Evolutionary conservation across 768 basidiomycete genomes (phyloP).

Genomic region (Collybia sordida): DNA sequence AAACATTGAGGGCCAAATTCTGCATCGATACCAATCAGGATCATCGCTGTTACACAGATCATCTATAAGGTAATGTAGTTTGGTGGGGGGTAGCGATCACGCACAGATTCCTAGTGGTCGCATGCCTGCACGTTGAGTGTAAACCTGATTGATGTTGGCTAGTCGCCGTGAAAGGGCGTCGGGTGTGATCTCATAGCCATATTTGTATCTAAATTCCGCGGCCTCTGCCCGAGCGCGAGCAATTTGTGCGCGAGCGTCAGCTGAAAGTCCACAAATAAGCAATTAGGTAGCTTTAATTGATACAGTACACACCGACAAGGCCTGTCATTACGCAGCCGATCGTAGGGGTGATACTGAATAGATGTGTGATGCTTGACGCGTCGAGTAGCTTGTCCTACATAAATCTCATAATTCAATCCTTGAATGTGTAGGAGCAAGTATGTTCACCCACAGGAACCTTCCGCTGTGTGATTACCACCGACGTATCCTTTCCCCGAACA

Average conservation of each 20-base stretch:
- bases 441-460: conserved; percentile 84
- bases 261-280: conserved; percentile 35
- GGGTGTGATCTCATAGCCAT: conserved; percentile 97
- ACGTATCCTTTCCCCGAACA: conserved; percentile 91
- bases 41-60: conserved; percentile 67
- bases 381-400: conserved; percentile 94
- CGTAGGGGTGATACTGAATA: conserved; percentile 93
- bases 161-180: conserved; percentile 92
- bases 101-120: conserved; percentile 92
- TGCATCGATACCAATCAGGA: conserved; percentile 89
- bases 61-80: not conserved
- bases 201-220: conserved; percentile 92
- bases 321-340: conserved; percentile 99
- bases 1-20: conserved; percentile 95
- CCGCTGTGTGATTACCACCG: conserved; percentile 96
- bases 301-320: conserved; percentile 68
- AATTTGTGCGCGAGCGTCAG: conserved; percentile 92
- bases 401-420: not conserved
- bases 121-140: conserved; percentile 97
- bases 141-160: conserved; percentile 98
- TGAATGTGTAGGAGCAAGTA: not conserved
- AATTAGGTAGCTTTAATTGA: not conserved
- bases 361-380: conserved; percentile 89
- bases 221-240: conserved; percentile 85
- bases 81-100: conserved; percentile 21